Conservation (phyloP, 441 rosid species). For the Euphorbia corollata region DNA sequence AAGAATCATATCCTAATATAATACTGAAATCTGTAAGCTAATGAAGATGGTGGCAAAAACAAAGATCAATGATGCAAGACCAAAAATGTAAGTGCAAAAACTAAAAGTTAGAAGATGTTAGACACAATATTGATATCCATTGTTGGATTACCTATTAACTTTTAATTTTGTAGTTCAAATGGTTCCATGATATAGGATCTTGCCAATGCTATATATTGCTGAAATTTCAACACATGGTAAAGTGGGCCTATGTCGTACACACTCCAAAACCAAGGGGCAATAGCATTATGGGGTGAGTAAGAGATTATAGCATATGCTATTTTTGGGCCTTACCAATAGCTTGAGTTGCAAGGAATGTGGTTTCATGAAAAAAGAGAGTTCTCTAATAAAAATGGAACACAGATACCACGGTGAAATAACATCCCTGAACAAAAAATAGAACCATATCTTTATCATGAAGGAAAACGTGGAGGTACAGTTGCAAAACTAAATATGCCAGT, state of each 20-base stretch:
- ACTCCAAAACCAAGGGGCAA: too few relatives aligned
- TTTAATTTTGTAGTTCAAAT: too few relatives aligned
- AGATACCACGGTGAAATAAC: not conserved
- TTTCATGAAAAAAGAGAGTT: not conserved
- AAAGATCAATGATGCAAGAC: not conserved
- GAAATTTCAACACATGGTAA: too few relatives aligned
- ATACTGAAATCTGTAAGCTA: not conserved
- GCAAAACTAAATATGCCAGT: not conserved
- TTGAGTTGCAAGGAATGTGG: too few relatives aligned
- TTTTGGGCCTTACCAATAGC: too few relatives aligned
- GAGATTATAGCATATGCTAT: too few relatives aligned
- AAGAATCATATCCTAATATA: not conserved
- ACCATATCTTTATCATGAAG: not conserved
- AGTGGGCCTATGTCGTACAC: too few relatives aligned
- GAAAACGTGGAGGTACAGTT: not conserved
- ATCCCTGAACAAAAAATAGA: constrained; percentile 3
- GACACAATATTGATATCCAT: too few relatives aligned
- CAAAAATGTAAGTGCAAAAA: not conserved
- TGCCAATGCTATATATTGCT: too few relatives aligned
- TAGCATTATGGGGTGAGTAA: too few relatives aligned
- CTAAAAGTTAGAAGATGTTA: not conserved
- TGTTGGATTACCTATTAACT: too few relatives aligned
- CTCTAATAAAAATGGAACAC: not conserved
- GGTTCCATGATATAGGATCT: too few relatives aligned
- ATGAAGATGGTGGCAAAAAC: not conserved